A percentile compares a stretch with the other conserved stretches of the same genome.
Evolutionary conservation across 1,284 basidiomycete genomes (phyloP).

Genomic region (Irpex sp.): DNA sequence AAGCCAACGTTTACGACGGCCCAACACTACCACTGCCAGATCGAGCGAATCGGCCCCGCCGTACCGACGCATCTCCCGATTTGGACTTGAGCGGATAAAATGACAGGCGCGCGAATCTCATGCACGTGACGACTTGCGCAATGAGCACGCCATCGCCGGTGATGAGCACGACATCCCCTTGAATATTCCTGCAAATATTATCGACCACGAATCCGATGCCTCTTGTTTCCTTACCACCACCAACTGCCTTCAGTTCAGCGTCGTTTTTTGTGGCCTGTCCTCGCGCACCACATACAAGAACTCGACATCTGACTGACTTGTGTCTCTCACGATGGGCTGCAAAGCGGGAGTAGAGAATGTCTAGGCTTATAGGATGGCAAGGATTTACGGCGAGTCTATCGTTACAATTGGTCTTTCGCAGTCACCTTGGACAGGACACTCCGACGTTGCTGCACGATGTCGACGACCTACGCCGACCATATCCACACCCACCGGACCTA

Average conservation of each 20-base stretch:
- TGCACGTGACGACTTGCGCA: slow-evolving; percentile 20
- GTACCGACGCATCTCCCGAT: not conserved
- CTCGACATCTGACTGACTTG: not conserved
- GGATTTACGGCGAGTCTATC: not conserved
- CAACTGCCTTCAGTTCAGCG: not conserved
- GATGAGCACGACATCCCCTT: slow-evolving; percentile 2
- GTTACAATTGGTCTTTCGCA: not conserved
- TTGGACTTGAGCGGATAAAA: not conserved
- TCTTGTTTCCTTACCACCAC: slow-evolving; percentile 8
- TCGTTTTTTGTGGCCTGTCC: not conserved
- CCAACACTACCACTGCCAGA: not conserved
- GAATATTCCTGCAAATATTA: not conserved
- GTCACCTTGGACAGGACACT: not conserved
- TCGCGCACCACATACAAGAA: not conserved
- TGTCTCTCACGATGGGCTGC: not conserved
- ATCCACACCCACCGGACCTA: not conserved
- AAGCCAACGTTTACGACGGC: not conserved
- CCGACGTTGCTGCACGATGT: not conserved
- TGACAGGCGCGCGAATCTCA: slow-evolving; percentile 4
- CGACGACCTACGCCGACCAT: not conserved
- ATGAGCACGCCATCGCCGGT: slow-evolving; percentile 24
- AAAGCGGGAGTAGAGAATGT: not conserved
- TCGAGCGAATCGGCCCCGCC: not conserved
- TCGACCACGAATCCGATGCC: not conserved
- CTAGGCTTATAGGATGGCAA: not conserved